Conservation (phyloP, 352 stramenopile genomes). For the Phytophthora kernoviae region DNA sequence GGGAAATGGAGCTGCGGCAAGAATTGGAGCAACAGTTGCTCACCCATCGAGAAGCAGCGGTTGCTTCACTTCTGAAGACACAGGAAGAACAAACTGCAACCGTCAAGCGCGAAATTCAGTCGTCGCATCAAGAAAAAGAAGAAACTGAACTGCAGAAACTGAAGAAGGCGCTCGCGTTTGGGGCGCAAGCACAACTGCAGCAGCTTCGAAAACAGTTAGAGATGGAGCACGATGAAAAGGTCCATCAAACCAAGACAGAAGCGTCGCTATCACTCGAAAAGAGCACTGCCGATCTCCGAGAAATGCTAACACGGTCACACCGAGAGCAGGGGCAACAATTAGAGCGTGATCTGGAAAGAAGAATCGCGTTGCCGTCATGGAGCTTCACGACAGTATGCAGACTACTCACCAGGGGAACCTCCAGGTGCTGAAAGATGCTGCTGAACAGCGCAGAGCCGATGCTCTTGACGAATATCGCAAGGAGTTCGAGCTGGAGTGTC, state of each 20-base stretch:
- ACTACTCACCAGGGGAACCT: slow-evolving; percentile 26
- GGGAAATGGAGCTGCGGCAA: slow-evolving; percentile 52
- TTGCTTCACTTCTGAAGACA: slow-evolving; percentile 35
- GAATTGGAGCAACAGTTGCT: slow-evolving; percentile 54
- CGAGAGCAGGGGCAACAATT: slow-evolving; percentile 43
- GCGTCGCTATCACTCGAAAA: slow-evolving; percentile 35
- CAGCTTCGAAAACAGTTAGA: slow-evolving; percentile 54
- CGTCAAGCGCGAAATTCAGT: slow-evolving; percentile 50
- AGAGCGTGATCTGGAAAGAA: slow-evolving; percentile 43
- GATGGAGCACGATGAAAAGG: slow-evolving; percentile 40
- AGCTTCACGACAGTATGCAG: slow-evolving; percentile 60
- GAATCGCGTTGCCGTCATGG: slow-evolving; percentile 51
- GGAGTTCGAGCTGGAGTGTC: slow-evolving; percentile 40
- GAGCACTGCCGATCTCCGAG: slow-evolving; percentile 46
- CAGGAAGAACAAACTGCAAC: slow-evolving; percentile 53
- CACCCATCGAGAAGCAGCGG: slow-evolving; percentile 40
- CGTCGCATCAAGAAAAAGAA: slow-evolving; percentile 43
- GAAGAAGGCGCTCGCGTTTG: slow-evolving; percentile 58
- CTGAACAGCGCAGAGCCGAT: slow-evolving; percentile 23
- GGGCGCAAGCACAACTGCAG: slow-evolving; percentile 65
- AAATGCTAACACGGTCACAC: slow-evolving; percentile 45
- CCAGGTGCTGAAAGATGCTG: slow-evolving; percentile 28
- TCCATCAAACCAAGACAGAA: slow-evolving; percentile 30
- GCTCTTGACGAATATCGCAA: slow-evolving; percentile 23
- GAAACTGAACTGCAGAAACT: slow-evolving; percentile 59